Base-by-base conservation (phyloP, 177 flowering plant species). In the Vitis hybrid region DNA sequence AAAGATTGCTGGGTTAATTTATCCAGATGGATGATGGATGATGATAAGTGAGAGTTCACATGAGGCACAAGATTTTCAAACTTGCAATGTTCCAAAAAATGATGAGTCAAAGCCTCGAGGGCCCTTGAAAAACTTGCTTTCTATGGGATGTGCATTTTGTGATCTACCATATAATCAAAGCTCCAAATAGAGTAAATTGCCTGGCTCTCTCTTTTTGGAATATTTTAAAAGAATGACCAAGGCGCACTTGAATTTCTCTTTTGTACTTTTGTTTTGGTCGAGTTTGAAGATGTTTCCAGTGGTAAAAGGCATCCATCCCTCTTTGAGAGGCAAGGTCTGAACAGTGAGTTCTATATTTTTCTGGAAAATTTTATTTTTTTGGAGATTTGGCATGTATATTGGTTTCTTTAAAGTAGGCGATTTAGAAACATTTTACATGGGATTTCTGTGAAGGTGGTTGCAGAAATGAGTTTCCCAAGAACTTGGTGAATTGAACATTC, bases 51-150 rank as follows among this genome's bases (percentile, higher is more conserved):
- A 24, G 62, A 21, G 30, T 14, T 59, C 40, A 59, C 62, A 11
- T 55, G 1, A 58, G 49, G 62, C 48, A 3, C n/a, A 10, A 19
- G 18, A 27, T 15, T 14, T 14, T 54, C 58, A 68, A 76, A 65
- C 65, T 77, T 67, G 69, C 81, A 74, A 72, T 70, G 77, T 83
- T 81, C 87, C 78, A 62, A 72, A 76, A 40, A 69, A 82, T 84
- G 84, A 86, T 84, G 81, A 78, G 70, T 11, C 64, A 86, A 40
- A 40, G 46, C 46, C 46, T 40, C 46, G 46, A 74, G 75, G 85
- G 67, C 67, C 79, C 82, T 56, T 59, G 2, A 52, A n/a, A 60
- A 73, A 56, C 64, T 67, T 68, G 63, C 71, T 73, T 73, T 72
- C 63, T 73, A 63, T 62, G 30, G 71, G 62, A 56, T 56, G 3